A percentile compares a stretch with the other conserved stretches of the same genome.
phyloP scores from a whole-genome alignment of 495 filamentous ascomycete genomes.

The Hypoxylon subgilvum region DNA sequence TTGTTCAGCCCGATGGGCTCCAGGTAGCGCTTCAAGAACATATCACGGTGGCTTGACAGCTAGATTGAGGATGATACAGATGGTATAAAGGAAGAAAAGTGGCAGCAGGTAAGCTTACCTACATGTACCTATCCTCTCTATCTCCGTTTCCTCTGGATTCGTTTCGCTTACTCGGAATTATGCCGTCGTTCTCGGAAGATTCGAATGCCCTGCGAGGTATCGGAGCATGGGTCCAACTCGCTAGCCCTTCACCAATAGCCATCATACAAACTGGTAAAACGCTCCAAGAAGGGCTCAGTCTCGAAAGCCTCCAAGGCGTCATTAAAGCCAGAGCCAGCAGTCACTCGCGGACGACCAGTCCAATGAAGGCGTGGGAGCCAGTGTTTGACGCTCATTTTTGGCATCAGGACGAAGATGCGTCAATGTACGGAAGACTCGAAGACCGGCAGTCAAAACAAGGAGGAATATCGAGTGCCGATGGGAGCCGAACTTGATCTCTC shows the following conservation, averaged over 20 bases:
- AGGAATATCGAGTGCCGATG: not conserved
- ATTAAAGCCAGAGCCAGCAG: not conserved
- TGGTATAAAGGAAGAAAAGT: conserved; percentile 8
- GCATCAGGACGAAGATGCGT: conserved; percentile 2
- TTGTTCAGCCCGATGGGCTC: conserved; percentile 15
- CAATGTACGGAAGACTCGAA: not conserved
- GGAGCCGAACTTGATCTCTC: not conserved
- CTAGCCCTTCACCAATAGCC: not conserved
- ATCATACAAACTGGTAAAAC: not conserved
- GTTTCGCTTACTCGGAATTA: not conserved
- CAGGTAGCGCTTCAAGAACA: not conserved
- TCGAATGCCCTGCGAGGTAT: conserved; percentile 9
- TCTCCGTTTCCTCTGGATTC: not conserved
- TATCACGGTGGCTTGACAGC: not conserved
- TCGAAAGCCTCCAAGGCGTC: not conserved
- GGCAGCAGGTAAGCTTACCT: not conserved
- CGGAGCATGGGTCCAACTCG: conserved; percentile 18
- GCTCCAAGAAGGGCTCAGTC: not conserved
- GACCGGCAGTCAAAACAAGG: not conserved
- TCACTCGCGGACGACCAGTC: not conserved
- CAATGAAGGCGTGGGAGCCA: conserved; percentile 19
- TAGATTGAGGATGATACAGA: not conserved
- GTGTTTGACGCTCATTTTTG: conserved; percentile 21
- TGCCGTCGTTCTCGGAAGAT: conserved; percentile 10
- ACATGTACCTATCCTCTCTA: not conserved